These are phyloP conservation scores for Oryza meridionalis DNA, from an alignment of 176 grass and related monocot species.

Conservation along the genomic window DNA sequence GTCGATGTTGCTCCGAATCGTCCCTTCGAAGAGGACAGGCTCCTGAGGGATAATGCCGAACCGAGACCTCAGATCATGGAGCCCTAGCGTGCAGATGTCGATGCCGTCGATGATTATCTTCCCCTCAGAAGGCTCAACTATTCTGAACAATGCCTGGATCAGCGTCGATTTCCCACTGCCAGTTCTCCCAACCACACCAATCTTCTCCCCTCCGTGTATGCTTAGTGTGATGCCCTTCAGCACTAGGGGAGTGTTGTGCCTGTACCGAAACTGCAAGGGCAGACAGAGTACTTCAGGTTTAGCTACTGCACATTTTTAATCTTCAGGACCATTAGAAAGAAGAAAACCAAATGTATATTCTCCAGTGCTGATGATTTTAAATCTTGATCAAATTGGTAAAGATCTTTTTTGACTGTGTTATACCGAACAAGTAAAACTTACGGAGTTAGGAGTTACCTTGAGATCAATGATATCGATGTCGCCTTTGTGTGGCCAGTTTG, in stretches of 20 bases:
- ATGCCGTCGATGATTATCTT: slow-evolving; percentile 76
- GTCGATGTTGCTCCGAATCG: slow-evolving; percentile 85
- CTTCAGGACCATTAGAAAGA: slow-evolving; percentile 14
- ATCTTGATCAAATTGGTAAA: neutral
- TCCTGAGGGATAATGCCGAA: slow-evolving; percentile 98
- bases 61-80: slow-evolving; percentile 95
- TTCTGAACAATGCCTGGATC: slow-evolving; percentile 95
- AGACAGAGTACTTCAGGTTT: slow-evolving; percentile 16
- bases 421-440: too few relatives aligned
- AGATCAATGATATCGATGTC: slow-evolving; percentile 78
- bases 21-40: slow-evolving; percentile 95
- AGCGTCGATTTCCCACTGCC: slow-evolving; percentile 97
- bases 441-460: slow-evolving; percentile 53
- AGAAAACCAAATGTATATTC: neutral
- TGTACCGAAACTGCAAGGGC: slow-evolving; percentile 68
- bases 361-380: neutral
- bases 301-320: slow-evolving; percentile 2
- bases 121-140: slow-evolving; percentile 88
- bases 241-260: slow-evolving; percentile 84
- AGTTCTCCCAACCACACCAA: slow-evolving; percentile 89
- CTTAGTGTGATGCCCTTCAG: slow-evolving; percentile 89
- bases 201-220: slow-evolving; percentile 81
- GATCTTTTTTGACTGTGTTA: neutral
- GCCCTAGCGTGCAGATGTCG: slow-evolving; percentile 89
- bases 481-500: slow-evolving; percentile 84